Base-by-base conservation (phyloP, 371 early-diverging fungal genomes). In the Coemansia sp. region DNA sequence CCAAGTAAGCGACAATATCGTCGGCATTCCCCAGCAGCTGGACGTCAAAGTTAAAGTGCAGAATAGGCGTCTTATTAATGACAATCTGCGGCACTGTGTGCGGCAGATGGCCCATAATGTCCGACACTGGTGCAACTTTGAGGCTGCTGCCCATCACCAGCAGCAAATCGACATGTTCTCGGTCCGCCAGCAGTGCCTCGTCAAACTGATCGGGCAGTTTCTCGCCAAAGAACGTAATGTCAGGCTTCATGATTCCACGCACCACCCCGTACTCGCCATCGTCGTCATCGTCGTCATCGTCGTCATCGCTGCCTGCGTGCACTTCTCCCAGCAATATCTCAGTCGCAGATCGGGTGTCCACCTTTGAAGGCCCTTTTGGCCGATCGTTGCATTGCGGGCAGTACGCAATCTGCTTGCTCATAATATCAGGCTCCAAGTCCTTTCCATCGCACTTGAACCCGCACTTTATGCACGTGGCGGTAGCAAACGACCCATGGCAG, bases 221-320 rank as follows among this genome's bases (percentile, higher is more conserved):
- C 69, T 97, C 98, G 31, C 95, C 95, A 80, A 97, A 97, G 72
- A 97, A 97, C 7, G 92, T 89, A 58, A 97, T 97, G 63, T 94
- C 94, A 0, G 88, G 88, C 68, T 89, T 88, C 77, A 88, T 82
- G 27, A 88, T 78, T 5, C 81, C 82, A n/a, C 65, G 59, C 16
- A 77, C 48, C 10, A 45, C 26, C 16, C 77, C 80, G 29, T 79
- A 79, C 42, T 80, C 80, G 21, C 40, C 26, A 4, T 26, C 61
- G 27, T 79, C 26, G 26, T 26, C 61, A 34, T 79, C 66, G 8
- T 77, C 74, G 16, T 78, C 79, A 8, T 72, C 78, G 7, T 65
- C 81, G 2, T 77, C 72, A 14, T 78, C 77, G 18, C 72, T 66
- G 40, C 72, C 21, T n/a, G 7, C 54, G 50, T 26, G 34, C 7